Evolutionary conservation across 192 early-diverging fungal species (phyloP).

Genomic region (Mortierella claussenii): DNA sequence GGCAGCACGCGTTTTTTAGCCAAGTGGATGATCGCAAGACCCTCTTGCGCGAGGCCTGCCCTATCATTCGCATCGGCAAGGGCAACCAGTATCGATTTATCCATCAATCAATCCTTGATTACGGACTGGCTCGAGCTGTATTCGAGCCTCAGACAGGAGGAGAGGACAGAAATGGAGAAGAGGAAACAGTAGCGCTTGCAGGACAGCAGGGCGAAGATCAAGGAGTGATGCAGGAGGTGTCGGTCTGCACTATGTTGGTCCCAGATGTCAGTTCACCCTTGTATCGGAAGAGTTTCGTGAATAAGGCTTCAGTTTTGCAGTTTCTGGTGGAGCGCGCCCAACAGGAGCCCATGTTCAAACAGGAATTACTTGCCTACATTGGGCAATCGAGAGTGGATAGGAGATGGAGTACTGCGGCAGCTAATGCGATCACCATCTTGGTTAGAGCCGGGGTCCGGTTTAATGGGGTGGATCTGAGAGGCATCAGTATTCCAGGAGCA

Average conservation of each 20-base stretch:
- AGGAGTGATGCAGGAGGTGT: too few relatives aligned
- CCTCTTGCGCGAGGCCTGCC: constrained; percentile 7
- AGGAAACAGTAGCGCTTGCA: too few relatives aligned
- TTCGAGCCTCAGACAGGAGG: constrained; percentile 8
- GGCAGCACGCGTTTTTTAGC: too few relatives aligned
- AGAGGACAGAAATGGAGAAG: too few relatives aligned
- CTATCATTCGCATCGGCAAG: constrained; percentile 1
- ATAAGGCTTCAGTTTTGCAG: constrained; percentile 2
- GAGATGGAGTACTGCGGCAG: not conserved
- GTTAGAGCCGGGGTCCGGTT: constrained; percentile 4
- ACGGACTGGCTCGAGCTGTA: constrained; percentile 2
- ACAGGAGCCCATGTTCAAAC: not conserved
- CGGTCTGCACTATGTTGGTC: too few relatives aligned
- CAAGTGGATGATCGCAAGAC: not conserved
- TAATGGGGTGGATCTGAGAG: constrained; percentile 5
- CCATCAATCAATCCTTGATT: constrained; percentile 9
- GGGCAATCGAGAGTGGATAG: not conserved
- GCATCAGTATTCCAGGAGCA: constrained; percentile 19
- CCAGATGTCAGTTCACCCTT: constrained; percentile 15
- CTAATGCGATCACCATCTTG: constrained; percentile 30
- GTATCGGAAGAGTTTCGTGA: not conserved
- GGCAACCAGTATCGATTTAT: constrained; percentile 9
- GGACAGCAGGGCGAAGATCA: too few relatives aligned
- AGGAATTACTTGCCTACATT: not conserved
- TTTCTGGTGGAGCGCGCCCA: constrained; percentile 18